Evolutionary conservation across 1,284 basidiomycete species (phyloP).

Genomic region (Papiliotrema terrestris): DNA sequence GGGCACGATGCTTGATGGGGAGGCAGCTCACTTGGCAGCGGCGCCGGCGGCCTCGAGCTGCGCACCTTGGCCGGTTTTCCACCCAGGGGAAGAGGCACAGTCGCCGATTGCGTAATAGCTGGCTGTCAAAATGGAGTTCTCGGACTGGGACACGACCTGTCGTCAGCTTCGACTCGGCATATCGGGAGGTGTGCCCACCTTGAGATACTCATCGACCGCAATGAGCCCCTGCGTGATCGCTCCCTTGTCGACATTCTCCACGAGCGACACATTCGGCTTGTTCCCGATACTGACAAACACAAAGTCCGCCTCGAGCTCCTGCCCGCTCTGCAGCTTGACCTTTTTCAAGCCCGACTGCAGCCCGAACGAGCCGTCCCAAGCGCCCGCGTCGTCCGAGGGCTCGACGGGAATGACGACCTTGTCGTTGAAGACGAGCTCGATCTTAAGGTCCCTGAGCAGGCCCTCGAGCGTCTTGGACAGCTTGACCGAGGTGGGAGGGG

Average conservation of each 20-base stretch:
- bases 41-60: slow-evolving; percentile 33
- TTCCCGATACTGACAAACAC: slow-evolving; percentile 50
- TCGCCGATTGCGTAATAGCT: slow-evolving; percentile 48
- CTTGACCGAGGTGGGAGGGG: slow-evolving; percentile 25
- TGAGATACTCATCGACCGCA: slow-evolving; percentile 42
- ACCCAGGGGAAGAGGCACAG: slow-evolving; percentile 32
- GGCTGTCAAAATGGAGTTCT: slow-evolving; percentile 14
- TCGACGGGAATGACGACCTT: slow-evolving; percentile 35
- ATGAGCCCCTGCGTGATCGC: slow-evolving; percentile 36
- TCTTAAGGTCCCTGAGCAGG: slow-evolving; percentile 37
- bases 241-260: slow-evolving; percentile 30
- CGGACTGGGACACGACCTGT: slow-evolving; percentile 20
- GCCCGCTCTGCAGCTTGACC: slow-evolving; percentile 37
- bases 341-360: slow-evolving; percentile 25
- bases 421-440: slow-evolving; percentile 42
- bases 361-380: slow-evolving; percentile 36
- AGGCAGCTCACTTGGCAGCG: slow-evolving; percentile 26
- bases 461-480: slow-evolving; percentile 30
- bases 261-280: slow-evolving; percentile 44
- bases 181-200: slow-evolving; percentile 13
- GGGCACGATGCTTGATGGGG: neutral
- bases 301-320: slow-evolving; percentile 47
- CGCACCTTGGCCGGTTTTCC: slow-evolving; percentile 37
- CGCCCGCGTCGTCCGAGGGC: neutral
- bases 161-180: neutral